phyloP scores from a whole-genome alignment of 371 early-diverging fungal species.

The Parasitella parasitica region DNA sequence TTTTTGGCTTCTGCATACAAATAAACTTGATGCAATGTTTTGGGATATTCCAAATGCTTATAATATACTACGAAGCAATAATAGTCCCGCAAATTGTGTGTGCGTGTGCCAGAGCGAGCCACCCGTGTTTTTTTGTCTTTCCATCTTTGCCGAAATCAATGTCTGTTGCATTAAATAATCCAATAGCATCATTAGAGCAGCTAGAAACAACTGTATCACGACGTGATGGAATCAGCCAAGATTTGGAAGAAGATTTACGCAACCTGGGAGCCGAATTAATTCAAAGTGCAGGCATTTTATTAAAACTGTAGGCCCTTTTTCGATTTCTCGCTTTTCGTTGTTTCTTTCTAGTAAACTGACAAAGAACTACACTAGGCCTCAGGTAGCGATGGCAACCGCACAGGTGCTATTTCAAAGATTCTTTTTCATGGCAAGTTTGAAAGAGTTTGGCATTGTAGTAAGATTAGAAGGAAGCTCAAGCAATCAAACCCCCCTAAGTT shows the following conservation, averaged over 20 bases:
- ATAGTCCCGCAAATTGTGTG: too few relatives aligned
- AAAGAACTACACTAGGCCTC: too few relatives aligned
- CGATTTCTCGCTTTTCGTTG: too few relatives aligned
- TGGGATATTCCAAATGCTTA: too few relatives aligned
- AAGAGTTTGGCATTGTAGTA: constrained; percentile 71
- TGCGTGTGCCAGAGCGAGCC: too few relatives aligned
- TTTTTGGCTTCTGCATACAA: too few relatives aligned
- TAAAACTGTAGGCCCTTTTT: constrained; percentile 64
- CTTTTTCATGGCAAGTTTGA: constrained; percentile 79
- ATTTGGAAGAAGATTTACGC: constrained; percentile 74
- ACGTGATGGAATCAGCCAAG: constrained; percentile 64
- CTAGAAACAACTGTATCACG: constrained; percentile 67
- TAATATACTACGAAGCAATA: too few relatives aligned
- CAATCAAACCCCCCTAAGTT: background rate
- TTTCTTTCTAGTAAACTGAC: too few relatives aligned
- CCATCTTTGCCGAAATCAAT: background rate
- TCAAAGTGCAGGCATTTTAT: constrained; percentile 80
- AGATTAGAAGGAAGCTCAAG: background rate
- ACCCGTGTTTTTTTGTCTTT: background rate
- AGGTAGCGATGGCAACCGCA: constrained; percentile 94
- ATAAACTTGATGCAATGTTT: too few relatives aligned
- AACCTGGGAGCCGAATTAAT: constrained; percentile 82
- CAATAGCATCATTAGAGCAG: constrained; percentile 71
- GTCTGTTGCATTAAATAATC: constrained; percentile 64
- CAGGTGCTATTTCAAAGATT: constrained; percentile 93